These are phyloP conservation scores for Thelephora ganbajun DNA, from an alignment of 768 basidiomycete species.

Conservation along the genomic window DNA sequence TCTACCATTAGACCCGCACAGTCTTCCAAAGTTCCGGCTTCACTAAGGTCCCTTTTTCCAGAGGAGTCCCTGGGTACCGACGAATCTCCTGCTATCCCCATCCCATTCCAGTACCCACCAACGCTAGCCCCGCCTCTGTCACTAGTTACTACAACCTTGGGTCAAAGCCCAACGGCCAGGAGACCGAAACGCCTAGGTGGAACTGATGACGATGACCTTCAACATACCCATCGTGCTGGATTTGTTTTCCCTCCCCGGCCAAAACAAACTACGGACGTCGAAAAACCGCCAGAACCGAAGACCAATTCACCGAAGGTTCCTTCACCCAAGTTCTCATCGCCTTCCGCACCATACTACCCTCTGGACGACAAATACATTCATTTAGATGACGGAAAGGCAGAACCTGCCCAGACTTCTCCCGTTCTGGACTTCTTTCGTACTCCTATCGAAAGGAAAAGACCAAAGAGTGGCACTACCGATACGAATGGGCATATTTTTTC, in stretches of 20 bases:
- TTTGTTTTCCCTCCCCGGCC: slow-evolving; percentile 39
- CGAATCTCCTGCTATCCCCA: slow-evolving; percentile 17
- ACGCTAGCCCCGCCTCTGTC: slow-evolving; percentile 16
- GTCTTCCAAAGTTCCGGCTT: slow-evolving; percentile 52
- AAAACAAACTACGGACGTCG: neutral
- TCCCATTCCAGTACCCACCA: slow-evolving; percentile 7
- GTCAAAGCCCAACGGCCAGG: no score
- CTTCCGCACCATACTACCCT: no score
- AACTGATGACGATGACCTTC: slow-evolving; percentile 22
- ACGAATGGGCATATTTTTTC: slow-evolving; percentile 11
- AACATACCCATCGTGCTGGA: slow-evolving; percentile 30
- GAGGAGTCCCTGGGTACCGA: slow-evolving; percentile 25
- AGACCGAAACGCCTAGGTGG: no score
- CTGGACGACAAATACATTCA: no score
- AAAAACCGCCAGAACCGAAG: no score
- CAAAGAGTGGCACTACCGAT: slow-evolving; percentile 25
- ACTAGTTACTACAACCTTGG: slow-evolving; percentile 7
- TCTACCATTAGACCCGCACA: slow-evolving; percentile 36
- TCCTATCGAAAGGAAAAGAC: slow-evolving; percentile 19
- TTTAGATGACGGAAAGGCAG: no score
- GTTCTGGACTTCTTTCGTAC: no score
- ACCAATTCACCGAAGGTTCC: no score
- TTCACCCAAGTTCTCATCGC: no score
- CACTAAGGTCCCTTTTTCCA: slow-evolving; percentile 69
- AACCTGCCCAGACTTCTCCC: no score